Evolutionary conservation across 2,329 filamentous ascomycete genomes (phyloP), one percentile per base, ranked within the genome.

Genomic region (Rhynchosporium graminicola): DNA sequence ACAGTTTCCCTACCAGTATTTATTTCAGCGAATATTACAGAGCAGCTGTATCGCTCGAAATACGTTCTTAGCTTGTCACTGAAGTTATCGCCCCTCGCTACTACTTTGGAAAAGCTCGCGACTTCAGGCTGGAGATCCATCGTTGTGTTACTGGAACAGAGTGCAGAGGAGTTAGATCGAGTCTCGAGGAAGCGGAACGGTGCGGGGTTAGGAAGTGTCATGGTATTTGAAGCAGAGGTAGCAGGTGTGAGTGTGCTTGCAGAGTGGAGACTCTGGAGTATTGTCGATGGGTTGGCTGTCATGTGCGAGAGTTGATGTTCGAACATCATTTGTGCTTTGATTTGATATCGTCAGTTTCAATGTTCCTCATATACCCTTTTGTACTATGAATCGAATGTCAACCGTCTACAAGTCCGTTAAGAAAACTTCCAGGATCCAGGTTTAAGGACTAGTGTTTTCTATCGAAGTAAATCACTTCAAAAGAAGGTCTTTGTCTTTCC

Each of bases 261-360:
- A 31, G 59, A 61, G 51, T 61, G 59, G 59, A 56, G 38, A n/a
- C 15, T 61, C 2, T 61, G 59, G 59, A 61, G 43, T 29, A n/a
- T 61, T 6, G 43, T 56, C 20, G 33, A 61, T 36, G 51, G 51
- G 20, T 2, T 56, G 51, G 51, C 50, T 38, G 59, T 61, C 3
- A 61, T 61, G 51, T 61, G 59, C 33, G 59, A 61, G 42, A 42
- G 43, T 40, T 61, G 43, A 61, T 48, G 51, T n/a, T 13, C 20
- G 4, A 6, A 20, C 0, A 3, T 40, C 3, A 28, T 46, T 20
- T 46, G 5, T 28, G 13, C n/a, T 46, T 3, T 26, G n/a, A 20
- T 52, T 36, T 31, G 26, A 15, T 52, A 15, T 20, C 36, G 33
- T 8, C 33, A 51, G 12, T 6, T 20, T 31, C 2, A 46, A 10